Conservation (phyloP, 2,329 filamentous ascomycete genomes). For the Massarina eburnea region DNA sequence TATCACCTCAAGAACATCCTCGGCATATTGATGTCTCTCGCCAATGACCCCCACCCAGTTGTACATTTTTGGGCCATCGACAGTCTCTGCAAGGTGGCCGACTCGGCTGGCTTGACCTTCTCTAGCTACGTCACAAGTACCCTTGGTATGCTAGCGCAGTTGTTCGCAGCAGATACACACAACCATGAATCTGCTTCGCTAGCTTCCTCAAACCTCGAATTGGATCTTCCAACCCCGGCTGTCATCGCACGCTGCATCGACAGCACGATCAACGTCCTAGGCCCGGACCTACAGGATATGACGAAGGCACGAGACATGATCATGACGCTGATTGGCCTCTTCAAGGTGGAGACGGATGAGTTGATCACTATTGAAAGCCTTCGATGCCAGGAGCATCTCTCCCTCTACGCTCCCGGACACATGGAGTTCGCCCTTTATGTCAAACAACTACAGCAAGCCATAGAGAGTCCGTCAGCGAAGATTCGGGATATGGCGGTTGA, state of each 20-base stretch:
- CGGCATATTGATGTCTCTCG: slow-evolving; percentile 96
- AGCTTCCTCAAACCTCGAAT: slow-evolving; percentile 85
- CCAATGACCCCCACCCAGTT: slow-evolving; percentile 89
- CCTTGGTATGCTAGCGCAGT: slow-evolving; percentile 88
- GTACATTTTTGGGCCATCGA: slow-evolving; percentile 98
- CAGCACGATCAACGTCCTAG: slow-evolving; percentile 94
- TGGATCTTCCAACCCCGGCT: slow-evolving; percentile 78
- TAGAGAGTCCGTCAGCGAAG: slow-evolving; percentile 68
- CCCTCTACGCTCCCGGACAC: slow-evolving; percentile 84
- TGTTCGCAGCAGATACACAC: slow-evolving; percentile 90
- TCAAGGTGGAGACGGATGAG: slow-evolving; percentile 72
- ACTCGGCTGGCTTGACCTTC: slow-evolving; percentile 90
- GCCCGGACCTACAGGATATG: slow-evolving; percentile 91
- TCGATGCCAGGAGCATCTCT: slow-evolving; percentile 85
- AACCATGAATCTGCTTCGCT: slow-evolving; percentile 79
- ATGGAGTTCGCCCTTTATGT: slow-evolving; percentile 86
- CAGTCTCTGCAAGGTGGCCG: slow-evolving; percentile 80
- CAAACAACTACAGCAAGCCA: slow-evolving; percentile 73
- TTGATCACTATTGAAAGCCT: slow-evolving; percentile 75
- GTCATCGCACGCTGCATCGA: slow-evolving; percentile 87
- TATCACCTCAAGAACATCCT: slow-evolving; percentile 96
- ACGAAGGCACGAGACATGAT: slow-evolving; percentile 91
- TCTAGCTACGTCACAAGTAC: slow-evolving; percentile 87
- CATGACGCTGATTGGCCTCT: slow-evolving; percentile 79
- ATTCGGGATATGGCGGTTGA: slow-evolving; percentile 81